Base-by-base conservation (phyloP, 2,329 filamentous ascomycete species). In the Orbilia oligospora region DNA sequence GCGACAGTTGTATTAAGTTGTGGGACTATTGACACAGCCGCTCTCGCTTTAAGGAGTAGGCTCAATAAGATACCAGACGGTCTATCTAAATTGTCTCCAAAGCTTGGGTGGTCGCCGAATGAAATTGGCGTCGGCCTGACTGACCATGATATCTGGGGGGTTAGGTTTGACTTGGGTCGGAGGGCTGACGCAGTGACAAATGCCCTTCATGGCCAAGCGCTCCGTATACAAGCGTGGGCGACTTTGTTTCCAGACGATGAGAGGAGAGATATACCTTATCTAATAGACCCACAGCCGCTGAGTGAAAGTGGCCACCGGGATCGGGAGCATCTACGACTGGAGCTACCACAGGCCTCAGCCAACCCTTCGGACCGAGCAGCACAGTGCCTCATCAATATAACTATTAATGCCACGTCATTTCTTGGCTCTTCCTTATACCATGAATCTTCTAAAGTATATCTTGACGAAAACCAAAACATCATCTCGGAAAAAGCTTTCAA, bases 71-170 rank as follows among this genome's bases (percentile, higher is more conserved):
- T 30, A 30, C n/a, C n/a, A n/a, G n/a, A n/a, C n/a, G n/a, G n/a
- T n/a, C n/a, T n/a, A n/a, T n/a, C n/a, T n/a, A 33, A 53, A 22
- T n/a, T 20, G n/a, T 18, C 48, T n/a, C 18, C 9, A 48, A 9
- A 22, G 14, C 18, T 22, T n/a, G n/a, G n/a, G n/a, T n/a, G n/a
- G n/a, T n/a, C n/a, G n/a, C n/a, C n/a, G n/a, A n/a, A n/a, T n/a
- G n/a, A n/a, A 2, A 36, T 38, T 8, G 64, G 64, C 12, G 30
- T 12, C 3, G 64, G 64, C 12, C 64, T 67, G 5, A 67, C 64
- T 5, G 64, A 67, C 33, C 64, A 67, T 27, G 46, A 67, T n/a
- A 67, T 67, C 18, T 55, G 64, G 46, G 64, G 48, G 1, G 51
- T 51, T 1, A 53, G 64, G n/a, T 55, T 67, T 27, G 48, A 67